phyloP scores from a whole-genome alignment of 176 grass and related monocot genomes.

The Leersia perrieri region DNA sequence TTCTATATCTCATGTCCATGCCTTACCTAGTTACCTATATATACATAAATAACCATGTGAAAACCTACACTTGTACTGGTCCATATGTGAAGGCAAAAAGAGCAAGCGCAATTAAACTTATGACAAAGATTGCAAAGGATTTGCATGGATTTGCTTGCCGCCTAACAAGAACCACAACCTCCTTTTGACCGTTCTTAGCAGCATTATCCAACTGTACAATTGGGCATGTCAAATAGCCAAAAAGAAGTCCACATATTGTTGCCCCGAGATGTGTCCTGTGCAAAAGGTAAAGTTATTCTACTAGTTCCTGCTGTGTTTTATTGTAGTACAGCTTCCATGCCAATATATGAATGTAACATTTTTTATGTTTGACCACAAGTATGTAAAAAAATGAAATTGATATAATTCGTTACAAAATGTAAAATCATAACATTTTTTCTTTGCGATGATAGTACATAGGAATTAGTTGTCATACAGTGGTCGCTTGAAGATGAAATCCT shows the following conservation, averaged over 20 bases:
- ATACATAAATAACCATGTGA: constrained; percentile 10
- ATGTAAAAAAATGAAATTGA: background rate
- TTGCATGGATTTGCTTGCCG: constrained; percentile 53
- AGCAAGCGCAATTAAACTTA: constrained; percentile 45
- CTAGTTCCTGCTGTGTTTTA: background rate
- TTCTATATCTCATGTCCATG: background rate
- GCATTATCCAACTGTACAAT: constrained; percentile 49
- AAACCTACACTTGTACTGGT: constrained; percentile 36
- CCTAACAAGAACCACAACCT: constrained; percentile 49
- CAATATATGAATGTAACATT: background rate
- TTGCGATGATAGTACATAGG: background rate
- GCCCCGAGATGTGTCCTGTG: constrained; percentile 70
- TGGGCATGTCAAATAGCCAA: constrained; percentile 68
- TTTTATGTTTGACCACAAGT: background rate
- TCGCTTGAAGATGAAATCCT: background rate
- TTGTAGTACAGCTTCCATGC: background rate
- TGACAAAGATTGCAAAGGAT: constrained; percentile 50
- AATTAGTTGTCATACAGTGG: background rate
- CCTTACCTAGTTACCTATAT: constrained; percentile 14
- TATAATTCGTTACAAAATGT: background rate
- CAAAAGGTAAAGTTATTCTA: background rate
- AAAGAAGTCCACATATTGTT: constrained; percentile 55
- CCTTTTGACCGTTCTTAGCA: constrained; percentile 48
- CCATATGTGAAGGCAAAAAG: constrained; percentile 47
- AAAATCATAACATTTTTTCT: background rate